Evolutionary conservation across 2,329 filamentous ascomycete species (phyloP), one percentile per base, ranked within the genome.

Genomic region (Penicillium sp.): DNA sequence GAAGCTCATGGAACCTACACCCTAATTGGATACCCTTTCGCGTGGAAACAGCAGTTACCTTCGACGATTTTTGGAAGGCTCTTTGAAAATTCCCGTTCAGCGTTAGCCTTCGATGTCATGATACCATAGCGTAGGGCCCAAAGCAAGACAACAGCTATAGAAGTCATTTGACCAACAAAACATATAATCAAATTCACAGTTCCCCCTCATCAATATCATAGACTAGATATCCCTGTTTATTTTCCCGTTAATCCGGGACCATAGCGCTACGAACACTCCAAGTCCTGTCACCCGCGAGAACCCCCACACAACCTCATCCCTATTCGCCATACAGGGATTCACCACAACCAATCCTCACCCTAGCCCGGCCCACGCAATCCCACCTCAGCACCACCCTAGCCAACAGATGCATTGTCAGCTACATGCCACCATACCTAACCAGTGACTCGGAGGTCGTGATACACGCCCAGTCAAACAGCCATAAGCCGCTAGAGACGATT

Each of bases 241-340:
- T 26, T 20, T 62, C 64, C 42, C 52, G 53, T 26, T 62, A 63
- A 24, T 66, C 60, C 35, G 66, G 44, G 2, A 65, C 63, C 13
- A 71, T 52, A 16, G 55, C 56, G 44, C 53, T 51, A 29, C 57
- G 62, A 3, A 66, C 34, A 38, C 53, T 61, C 29, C 61, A 18
- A 32, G n/a, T 8, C 46, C 52, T 8, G 59, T 35, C 51, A 73
- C 61, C 54, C 63, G 59, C 0, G 66, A 67, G 50, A 72, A 74
- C 65, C 67, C 67, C 70, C 71, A 74, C 53, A 63, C 69, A 2
- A 71, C 34, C 29, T 67, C 56, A 31, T 70, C 64, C n/a, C 55
- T 53, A 1, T 53, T 50, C 20, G 63, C 50, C 0, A 62, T 66
- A 34, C 70, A 70, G 2, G 65, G 61, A 16, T 61, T 71, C 18